Evolutionary conservation across 371 early-diverging fungal genomes (phyloP).

Genomic region (Amoeboaphelidium occidentale): DNA sequence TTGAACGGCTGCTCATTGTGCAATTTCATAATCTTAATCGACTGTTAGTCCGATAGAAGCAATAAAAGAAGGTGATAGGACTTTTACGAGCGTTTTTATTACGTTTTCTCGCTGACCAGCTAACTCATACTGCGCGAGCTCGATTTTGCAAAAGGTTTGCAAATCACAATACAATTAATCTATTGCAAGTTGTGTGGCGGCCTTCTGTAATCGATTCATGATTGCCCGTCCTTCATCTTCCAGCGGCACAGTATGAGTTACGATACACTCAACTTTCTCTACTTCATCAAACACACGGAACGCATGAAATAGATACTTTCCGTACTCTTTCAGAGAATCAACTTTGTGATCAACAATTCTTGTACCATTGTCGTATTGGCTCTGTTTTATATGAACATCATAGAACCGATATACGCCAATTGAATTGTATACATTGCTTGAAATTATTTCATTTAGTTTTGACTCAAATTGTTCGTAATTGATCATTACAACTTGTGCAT

Average conservation of each 20-base stretch:
- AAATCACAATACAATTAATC: too few species aligned
- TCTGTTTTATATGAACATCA: background rate
- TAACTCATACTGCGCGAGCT: too few species aligned
- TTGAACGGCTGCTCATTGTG: too few species aligned
- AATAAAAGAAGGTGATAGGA: too few species aligned
- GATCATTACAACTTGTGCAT: constrained; percentile 10
- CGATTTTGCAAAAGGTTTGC: too few species aligned
- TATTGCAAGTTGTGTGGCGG: too few species aligned
- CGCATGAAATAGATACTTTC: constrained; percentile 40
- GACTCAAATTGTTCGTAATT: background rate
- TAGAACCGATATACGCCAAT: background rate
- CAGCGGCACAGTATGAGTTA: constrained; percentile 22
- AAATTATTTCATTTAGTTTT: background rate
- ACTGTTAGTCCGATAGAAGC: too few species aligned
- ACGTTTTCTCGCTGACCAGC: too few species aligned
- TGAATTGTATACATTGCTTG: background rate
- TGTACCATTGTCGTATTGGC: background rate
- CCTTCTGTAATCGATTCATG: constrained; percentile 92
- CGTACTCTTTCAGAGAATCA: background rate
- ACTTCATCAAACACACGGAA: constrained; percentile 54
- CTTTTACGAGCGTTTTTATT: too few species aligned
- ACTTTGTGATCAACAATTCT: background rate
- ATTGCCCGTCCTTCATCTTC: constrained; percentile 73
- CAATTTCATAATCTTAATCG: too few species aligned
- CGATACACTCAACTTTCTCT: constrained; percentile 38